phyloP scores from a whole-genome alignment of 2,329 filamentous ascomycete genomes.

The Parastagonospora nodorum region DNA sequence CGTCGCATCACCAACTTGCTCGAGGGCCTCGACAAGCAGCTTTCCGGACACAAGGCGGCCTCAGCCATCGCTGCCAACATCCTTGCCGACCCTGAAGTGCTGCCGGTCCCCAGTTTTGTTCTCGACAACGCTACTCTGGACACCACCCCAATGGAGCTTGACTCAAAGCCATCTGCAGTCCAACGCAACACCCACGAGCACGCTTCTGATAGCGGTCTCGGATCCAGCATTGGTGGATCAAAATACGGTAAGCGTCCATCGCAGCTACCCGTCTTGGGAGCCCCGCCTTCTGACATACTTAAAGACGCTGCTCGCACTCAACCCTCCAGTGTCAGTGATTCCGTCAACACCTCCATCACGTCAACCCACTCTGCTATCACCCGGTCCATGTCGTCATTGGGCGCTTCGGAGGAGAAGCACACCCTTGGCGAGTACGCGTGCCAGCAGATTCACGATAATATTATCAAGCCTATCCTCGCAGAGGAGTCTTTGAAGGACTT shows the following conservation, averaged over 20 bases:
- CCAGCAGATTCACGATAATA: constrained; percentile 79
- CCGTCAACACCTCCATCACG: constrained; percentile 45
- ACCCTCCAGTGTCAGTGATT: constrained; percentile 38
- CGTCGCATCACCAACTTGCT: constrained; percentile 52
- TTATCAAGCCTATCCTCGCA: constrained; percentile 74
- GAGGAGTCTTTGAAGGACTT: constrained; percentile 78
- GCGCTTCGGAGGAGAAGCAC: constrained; percentile 51
- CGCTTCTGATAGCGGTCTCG: constrained; percentile 85
- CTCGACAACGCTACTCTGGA: constrained; percentile 45
- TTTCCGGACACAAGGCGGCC: constrained; percentile 43
- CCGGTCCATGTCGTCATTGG: constrained; percentile 51
- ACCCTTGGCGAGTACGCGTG: constrained; percentile 71
- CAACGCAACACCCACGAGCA: constrained; percentile 62
- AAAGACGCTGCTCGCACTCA: constrained; percentile 41
- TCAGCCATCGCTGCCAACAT: constrained; percentile 43
- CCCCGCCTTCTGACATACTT: constrained; percentile 37
- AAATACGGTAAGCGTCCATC: constrained; percentile 46
- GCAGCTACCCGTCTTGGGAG: constrained; percentile 21
- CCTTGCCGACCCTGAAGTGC: constrained; percentile 55
- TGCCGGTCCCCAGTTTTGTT: constrained; percentile 54
- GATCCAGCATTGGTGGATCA: constrained; percentile 73
- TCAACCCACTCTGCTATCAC: constrained; percentile 48
- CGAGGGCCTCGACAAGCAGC: constrained; percentile 52
- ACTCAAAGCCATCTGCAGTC: constrained; percentile 46
- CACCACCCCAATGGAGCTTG: constrained; percentile 45